These are phyloP conservation scores for Penicillium verrucosum DNA, from an alignment of 2,329 filamentous ascomycete species.

Conservation along the genomic window DNA sequence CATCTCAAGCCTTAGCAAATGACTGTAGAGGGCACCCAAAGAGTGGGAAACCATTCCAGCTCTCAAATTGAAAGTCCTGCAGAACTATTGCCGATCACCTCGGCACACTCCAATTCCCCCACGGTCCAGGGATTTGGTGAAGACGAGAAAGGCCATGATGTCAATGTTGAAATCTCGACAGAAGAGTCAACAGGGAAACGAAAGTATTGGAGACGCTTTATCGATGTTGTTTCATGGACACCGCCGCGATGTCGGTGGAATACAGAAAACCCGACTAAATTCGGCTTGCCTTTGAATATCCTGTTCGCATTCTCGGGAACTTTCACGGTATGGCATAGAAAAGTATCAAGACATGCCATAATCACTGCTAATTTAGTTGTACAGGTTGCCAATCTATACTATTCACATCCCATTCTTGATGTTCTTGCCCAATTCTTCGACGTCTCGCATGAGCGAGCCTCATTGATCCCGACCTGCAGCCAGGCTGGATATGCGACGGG, in stretches of 20 bases:
- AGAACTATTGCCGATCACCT: neutral
- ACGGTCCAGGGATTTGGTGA: neutral
- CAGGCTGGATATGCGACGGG: conserved; percentile 77
- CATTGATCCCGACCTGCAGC: conserved; percentile 68
- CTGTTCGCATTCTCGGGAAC: conserved; percentile 58
- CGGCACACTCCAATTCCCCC: neutral
- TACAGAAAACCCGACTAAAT: conserved; percentile 61
- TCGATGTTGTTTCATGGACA: conserved; percentile 52
- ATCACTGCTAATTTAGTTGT: neutral
- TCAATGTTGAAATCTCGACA: neutral
- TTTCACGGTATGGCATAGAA: conserved; percentile 24
- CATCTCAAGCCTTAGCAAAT: neutral
- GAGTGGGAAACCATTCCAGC: neutral
- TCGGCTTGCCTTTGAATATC: conserved; percentile 66
- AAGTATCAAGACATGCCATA: neutral
- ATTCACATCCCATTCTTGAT: conserved; percentile 76
- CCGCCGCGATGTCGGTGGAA: conserved; percentile 68
- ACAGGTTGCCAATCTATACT: conserved; percentile 75
- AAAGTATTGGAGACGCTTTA: neutral
- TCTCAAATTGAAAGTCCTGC: neutral
- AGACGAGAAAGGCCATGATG: neutral
- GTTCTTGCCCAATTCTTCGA: conserved; percentile 68
- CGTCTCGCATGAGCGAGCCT: conserved; percentile 66
- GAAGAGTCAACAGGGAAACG: neutral
- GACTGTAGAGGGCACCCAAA: neutral